Evolutionary conservation across 495 filamentous ascomycete genomes (phyloP).

Genomic region (Neurospora sublineolata): DNA sequence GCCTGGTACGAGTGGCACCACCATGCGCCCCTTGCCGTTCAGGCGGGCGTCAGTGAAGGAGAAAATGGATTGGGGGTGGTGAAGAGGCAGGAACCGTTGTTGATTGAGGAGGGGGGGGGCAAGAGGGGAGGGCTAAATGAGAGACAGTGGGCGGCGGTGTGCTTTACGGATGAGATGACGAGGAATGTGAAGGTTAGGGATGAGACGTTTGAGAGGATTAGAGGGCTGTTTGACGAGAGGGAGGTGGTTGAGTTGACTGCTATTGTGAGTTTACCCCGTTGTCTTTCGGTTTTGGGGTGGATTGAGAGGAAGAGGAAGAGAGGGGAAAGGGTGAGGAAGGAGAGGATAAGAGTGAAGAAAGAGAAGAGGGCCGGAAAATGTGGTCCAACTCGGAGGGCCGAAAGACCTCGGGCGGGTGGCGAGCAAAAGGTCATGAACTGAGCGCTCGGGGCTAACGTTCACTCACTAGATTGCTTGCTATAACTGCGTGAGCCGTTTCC

Average conservation of each 20-base stretch:
- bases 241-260: slow-evolving; percentile 71
- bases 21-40: slow-evolving; percentile 51
- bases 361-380: not conserved
- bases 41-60: slow-evolving; percentile 35
- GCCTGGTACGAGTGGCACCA: slow-evolving; percentile 74
- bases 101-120: not conserved
- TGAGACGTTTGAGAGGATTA: slow-evolving; percentile 49
- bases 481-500: slow-evolving; percentile 76
- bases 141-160: slow-evolving; percentile 52
- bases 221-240: slow-evolving; percentile 46
- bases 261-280: slow-evolving; percentile 47
- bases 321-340: not conserved
- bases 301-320: not conserved
- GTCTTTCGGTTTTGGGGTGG: too few species aligned
- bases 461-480: slow-evolving; percentile 50
- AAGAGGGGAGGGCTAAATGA: slow-evolving; percentile 30
- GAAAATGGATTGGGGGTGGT: slow-evolving; percentile 36
- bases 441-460: not conserved
- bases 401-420: not conserved
- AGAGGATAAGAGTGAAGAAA: not conserved
- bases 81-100: slow-evolving; percentile 8
- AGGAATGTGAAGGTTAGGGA: slow-evolving; percentile 51
- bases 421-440: not conserved
- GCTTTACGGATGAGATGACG: slow-evolving; percentile 70
- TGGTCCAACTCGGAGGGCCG: not conserved